Conservation (phyloP, 208 protist species). For the Acanthamoeba quina region DNA sequence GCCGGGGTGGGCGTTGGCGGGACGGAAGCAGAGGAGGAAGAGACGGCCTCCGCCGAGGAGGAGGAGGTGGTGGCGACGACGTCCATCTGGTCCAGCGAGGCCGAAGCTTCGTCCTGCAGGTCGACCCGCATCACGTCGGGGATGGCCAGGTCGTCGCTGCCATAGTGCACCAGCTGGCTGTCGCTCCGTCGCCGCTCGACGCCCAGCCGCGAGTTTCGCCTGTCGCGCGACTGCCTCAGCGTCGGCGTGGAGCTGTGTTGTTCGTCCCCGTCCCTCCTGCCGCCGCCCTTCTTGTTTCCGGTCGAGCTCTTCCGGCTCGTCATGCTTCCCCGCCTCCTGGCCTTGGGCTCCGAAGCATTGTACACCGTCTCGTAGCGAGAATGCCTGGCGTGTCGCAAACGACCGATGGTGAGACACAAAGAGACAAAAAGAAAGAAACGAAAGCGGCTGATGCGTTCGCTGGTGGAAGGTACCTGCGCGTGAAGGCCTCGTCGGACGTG, state of each 20-base stretch:
- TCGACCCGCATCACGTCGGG: conserved; percentile 40
- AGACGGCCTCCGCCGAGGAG: neutral
- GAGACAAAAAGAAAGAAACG: neutral
- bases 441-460: neutral
- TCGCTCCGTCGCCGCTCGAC: conserved; percentile 36
- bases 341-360: neutral
- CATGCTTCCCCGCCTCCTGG: conserved; percentile 5
- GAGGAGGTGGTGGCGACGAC: neutral
- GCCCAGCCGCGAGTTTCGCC: conserved; percentile 2
- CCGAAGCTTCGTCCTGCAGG: neutral
- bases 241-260: neutral
- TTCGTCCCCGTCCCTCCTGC: neutral
- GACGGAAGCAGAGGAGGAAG: neutral
- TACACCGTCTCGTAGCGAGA: conserved; percentile 23
- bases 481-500: conserved; percentile 56
- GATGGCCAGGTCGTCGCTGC: conserved; percentile 39
- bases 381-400: neutral
- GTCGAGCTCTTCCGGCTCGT: neutral
- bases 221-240: neutral
- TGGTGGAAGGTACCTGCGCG: neutral
- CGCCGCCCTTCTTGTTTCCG: conserved; percentile 13
- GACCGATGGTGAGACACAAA: neutral
- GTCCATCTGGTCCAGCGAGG: conserved; percentile 27
- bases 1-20: conserved; percentile 13
- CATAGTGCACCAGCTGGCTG: conserved; percentile 33